Percentiles rank a stretch among this genome's conserved stretches.
Evolutionary conservation across 140 eudicot genomes (phyloP).

Genomic region (Flaveria floridana): DNA sequence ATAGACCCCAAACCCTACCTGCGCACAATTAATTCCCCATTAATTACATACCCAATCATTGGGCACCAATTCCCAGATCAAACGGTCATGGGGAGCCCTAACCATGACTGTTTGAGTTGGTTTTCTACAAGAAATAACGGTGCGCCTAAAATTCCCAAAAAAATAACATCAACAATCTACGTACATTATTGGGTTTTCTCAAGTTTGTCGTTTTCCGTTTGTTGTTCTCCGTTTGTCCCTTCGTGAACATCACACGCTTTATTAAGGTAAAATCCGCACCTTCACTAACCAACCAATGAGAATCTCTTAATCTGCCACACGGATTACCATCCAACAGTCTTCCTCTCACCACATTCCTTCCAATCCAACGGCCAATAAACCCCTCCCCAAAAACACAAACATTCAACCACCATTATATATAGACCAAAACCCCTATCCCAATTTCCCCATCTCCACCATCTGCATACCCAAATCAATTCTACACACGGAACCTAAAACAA

Average conservation of each 20-base stretch:
- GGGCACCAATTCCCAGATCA: no score
- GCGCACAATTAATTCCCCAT: no score
- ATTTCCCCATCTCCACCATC: not conserved
- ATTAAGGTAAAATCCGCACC: not conserved
- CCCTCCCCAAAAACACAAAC: not conserved
- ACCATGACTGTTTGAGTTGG: no score
- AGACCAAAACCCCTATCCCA: not conserved
- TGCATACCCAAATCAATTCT: not conserved
- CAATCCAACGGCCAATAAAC: not conserved
- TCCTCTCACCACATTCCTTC: not conserved
- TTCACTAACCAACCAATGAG: not conserved
- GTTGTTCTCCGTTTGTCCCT: not conserved
- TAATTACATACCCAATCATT: no score
- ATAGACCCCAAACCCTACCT: no score
- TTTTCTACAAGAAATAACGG: no score
- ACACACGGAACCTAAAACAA: not conserved
- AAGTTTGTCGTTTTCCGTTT: not conserved
- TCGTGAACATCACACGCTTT: not conserved
- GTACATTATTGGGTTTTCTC: no score
- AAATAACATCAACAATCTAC: no score
- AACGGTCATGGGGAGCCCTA: no score
- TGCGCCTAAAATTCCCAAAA: no score
- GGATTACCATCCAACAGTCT: conserved; percentile 1
- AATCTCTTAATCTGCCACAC: not conserved
- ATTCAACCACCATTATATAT: not conserved